A percentile compares a stretch with the other conserved stretches of the same genome.
Conservation (phyloP, 352 stramenopile genomes). For the Phytophthora fragariaefolia region DNA sequence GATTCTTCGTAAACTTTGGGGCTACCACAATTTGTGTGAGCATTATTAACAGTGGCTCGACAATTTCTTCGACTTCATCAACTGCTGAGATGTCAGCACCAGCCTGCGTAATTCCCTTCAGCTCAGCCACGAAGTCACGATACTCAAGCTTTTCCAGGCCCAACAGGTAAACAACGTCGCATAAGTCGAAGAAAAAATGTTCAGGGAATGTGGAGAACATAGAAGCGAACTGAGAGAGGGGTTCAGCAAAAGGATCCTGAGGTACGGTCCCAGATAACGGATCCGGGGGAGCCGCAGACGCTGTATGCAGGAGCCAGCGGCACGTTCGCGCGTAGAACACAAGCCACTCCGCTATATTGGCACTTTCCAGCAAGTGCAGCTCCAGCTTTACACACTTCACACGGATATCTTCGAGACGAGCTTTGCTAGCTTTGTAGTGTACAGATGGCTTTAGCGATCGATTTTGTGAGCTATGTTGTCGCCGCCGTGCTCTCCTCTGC, state of each 20-base stretch:
- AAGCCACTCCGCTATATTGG: constrained; percentile 64
- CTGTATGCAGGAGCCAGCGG: constrained; percentile 60
- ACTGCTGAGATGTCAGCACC: constrained; percentile 10
- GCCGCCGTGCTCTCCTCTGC: constrained; percentile 17
- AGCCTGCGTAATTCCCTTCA: constrained; percentile 16
- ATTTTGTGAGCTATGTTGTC: constrained; percentile 22
- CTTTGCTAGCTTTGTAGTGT: constrained; percentile 69
- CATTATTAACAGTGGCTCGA: constrained; percentile 71
- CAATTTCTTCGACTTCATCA: constrained; percentile 38
- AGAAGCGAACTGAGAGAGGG: constrained; percentile 52
- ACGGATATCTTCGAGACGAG: constrained; percentile 55
- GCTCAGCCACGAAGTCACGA: constrained; percentile 35
- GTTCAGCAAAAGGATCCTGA: constrained; percentile 52
- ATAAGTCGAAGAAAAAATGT: constrained; percentile 82
- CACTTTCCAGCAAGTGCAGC: constrained; percentile 59
- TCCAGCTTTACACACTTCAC: constrained; percentile 59
- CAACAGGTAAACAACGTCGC: constrained; percentile 63
- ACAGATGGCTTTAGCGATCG: constrained; percentile 52
- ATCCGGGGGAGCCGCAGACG: constrained; percentile 16
- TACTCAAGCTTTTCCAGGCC: constrained; percentile 50
- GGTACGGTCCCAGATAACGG: background rate
- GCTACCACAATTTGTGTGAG: constrained; percentile 64
- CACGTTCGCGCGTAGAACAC: constrained; percentile 61
- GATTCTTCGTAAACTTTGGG: constrained; percentile 68
- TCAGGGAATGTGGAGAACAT: constrained; percentile 67